These are phyloP conservation scores for Syzygium grande DNA, from an alignment of 345 rosid species.

Conservation along the genomic window DNA sequence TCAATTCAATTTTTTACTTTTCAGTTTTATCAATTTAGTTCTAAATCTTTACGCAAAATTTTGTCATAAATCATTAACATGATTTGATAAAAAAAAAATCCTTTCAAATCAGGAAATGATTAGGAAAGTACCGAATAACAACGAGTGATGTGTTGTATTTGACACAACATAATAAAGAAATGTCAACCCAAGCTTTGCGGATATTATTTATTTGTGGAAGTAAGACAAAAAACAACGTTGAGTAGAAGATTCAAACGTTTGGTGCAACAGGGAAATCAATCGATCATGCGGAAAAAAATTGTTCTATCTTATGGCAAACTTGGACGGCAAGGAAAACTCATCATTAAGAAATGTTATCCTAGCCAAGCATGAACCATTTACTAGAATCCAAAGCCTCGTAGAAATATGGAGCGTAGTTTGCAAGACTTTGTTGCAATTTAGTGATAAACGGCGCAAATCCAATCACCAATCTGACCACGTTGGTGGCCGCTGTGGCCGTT, in stretches of 20 bases:
- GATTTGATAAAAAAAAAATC: neutral
- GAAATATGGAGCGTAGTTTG: neutral
- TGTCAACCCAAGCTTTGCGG: neutral
- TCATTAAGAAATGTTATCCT: neutral
- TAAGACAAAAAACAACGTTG: neutral
- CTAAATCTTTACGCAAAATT: neutral
- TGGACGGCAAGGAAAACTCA: neutral
- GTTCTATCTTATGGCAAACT: neutral
- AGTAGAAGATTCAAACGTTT: neutral
- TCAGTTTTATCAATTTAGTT: neutral
- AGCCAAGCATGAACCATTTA: neutral
- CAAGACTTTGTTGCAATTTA: neutral
- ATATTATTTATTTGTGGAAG: neutral
- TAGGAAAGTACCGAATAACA: neutral
- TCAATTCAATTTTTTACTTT: no score
- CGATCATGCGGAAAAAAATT: no score
- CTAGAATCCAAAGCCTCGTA: neutral
- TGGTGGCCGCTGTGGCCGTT: neutral
- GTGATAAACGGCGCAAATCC: neutral
- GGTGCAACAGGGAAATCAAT: neutral
- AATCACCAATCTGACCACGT: neutral
- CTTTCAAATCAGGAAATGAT: neutral
- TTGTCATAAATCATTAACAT: neutral
- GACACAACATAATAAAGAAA: neutral
- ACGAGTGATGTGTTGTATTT: neutral